A percentile compares a stretch with the other conserved stretches of the same genome.
phyloP scores from a whole-genome alignment of 352 stramenopile species.

The Globisporangium okanoganense region DNA sequence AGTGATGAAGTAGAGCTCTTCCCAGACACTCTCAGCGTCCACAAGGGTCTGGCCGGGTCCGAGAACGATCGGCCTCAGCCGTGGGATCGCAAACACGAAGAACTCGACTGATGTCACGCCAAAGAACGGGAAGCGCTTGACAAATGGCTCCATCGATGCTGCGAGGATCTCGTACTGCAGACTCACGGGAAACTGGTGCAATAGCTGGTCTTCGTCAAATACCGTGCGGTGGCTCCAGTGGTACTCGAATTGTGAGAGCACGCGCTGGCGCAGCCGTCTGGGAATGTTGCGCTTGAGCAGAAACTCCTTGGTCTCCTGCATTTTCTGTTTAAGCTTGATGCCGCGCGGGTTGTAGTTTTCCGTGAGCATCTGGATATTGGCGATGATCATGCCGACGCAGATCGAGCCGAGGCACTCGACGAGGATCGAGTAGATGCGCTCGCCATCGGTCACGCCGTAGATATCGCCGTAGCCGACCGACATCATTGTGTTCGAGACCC shows the following conservation, averaged over 20 bases:
- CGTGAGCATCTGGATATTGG: conserved; percentile 90
- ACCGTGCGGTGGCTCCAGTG: conserved; percentile 69
- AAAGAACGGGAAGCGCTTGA: conserved; percentile 76
- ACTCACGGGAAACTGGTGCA: conserved; percentile 61
- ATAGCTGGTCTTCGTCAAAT: conserved; percentile 68
- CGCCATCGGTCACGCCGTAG: conserved; percentile 67
- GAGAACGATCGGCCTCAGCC: conserved; percentile 58
- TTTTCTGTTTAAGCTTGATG: conserved; percentile 66
- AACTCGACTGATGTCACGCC: conserved; percentile 72
- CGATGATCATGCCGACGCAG: conserved; percentile 91
- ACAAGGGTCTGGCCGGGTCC: conserved; percentile 56
- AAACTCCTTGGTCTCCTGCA: conserved; percentile 82
- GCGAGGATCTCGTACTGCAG: conserved; percentile 79
- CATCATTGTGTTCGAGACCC: conserved; percentile 93
- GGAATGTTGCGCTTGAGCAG: conserved; percentile 66
- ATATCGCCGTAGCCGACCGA: conserved; percentile 92
- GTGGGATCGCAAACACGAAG: conserved; percentile 63
- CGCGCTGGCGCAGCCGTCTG: conserved; percentile 50
- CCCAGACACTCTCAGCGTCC: conserved; percentile 76
- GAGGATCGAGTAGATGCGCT: conserved; percentile 84
- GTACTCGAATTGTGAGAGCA: conserved; percentile 82
- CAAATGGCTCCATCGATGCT: conserved; percentile 71
- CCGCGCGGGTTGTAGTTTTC: conserved; percentile 88
- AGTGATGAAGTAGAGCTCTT: conserved; percentile 76
- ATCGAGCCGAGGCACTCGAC: conserved; percentile 82